Evolutionary conservation across 2,329 filamentous ascomycete species (phyloP), one percentile per base, ranked within the genome.

Genomic region (Penicillium sp.): DNA sequence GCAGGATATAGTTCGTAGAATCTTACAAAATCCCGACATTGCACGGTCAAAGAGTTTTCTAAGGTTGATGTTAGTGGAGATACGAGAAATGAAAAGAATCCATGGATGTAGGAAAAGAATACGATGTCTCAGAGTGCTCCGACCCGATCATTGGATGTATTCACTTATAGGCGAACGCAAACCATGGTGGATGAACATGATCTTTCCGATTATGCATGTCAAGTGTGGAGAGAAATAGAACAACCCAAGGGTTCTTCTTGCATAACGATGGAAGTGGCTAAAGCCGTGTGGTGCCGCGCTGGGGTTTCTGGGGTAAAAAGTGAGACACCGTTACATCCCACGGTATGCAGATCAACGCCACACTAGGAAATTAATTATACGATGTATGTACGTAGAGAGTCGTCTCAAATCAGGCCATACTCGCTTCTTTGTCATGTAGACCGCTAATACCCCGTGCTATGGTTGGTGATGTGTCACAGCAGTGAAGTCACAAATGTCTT

Each of bases 311-410:
- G 50, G 58, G 50, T 52, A 58, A 43, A 42, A n/a, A 25, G 45
- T 62, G 53, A 64, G 62, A 66, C 62, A 66, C 47, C 49, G 62
- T 66, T 67, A 64, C 63, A 69, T 69, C 40, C 21, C 40, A 51
- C 51, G 4, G 19, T n/a, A 29, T 50, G 52, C 25, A 50, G 50
- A 41, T 50, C 50, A 51, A 51, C 37, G 54, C 54, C 40, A 51
- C 31, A 45, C 31, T 27, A 9, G 23, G 47, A 42, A 38, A 53
- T 31, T 45, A n/a, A 38, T 17, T 56, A 51, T 51, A 51, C 23
- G 37, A 41, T 49, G 17, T 38, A 37, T 45, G 17, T 52, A 23
- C 21, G 29, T 21, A 35, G 15, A 45, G 10, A 45, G 12, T n/a
- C 7, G 31, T 7, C 9, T 3, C 23, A 12, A 46, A 3, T 25